Percentiles rank a stretch among this genome's conserved stretches.
phyloP scores from a whole-genome alignment of 2,329 filamentous ascomycete genomes.

The Pyricularia pennisetigena region DNA sequence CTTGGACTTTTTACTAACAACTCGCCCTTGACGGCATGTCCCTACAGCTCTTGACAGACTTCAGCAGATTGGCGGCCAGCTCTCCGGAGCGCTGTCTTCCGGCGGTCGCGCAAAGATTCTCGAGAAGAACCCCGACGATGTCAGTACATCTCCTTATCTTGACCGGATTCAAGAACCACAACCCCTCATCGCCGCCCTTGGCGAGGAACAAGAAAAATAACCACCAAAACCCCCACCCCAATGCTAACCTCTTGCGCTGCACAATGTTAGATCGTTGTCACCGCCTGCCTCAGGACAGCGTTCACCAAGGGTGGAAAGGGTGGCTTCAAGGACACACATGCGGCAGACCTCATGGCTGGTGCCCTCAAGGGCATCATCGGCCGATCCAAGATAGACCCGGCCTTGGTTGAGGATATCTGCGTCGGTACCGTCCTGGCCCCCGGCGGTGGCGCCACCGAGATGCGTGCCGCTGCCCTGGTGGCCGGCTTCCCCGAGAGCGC shows the following conservation, averaged over 20 bases:
- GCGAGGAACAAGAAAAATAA: not conserved
- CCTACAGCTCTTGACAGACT: constrained; percentile 44
- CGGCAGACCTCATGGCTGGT: constrained; percentile 75
- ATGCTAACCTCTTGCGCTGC: not conserved
- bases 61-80: constrained; percentile 51
- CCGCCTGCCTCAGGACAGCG: constrained; percentile 80
- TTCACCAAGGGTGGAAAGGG: constrained; percentile 91
- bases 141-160: constrained; percentile 22
- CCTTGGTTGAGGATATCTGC: constrained; percentile 81
- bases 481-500: constrained; percentile 82
- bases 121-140: constrained; percentile 59
- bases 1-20: not conserved
- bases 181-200: constrained; percentile 14
- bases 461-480: constrained; percentile 81
- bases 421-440: constrained; percentile 88
- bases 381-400: constrained; percentile 81
- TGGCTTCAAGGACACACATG: constrained; percentile 88
- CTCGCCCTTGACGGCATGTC: not conserved
- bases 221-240: too few relatives aligned
- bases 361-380: constrained; percentile 73
- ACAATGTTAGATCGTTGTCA: constrained; percentile 64
- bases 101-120: constrained; percentile 45
- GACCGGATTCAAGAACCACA: not conserved
- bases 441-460: constrained; percentile 92
- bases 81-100: constrained; percentile 36